Evolutionary conservation across 805 yeast species (phyloP), one percentile per base, ranked within the genome.

Genomic region (Candida xyloterini): DNA sequence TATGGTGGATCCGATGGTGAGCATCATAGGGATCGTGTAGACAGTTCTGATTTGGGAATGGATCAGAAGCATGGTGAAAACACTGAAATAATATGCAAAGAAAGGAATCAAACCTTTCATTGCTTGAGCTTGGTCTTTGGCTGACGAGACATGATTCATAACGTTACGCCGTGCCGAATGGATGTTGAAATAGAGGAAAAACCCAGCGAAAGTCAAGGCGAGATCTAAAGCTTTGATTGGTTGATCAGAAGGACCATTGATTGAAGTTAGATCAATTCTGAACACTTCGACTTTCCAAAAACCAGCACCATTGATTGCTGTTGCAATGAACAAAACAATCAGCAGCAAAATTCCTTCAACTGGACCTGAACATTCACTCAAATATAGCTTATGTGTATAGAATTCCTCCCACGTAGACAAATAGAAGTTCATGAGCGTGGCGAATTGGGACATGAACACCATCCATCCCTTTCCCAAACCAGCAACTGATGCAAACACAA

Each of bases 361-460:
- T 0, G 98, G 98, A 0, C 98, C 98, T 10, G 95, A 84, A 53
- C 87, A 79, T 46, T 74, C 80, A 25, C 91, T 79, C 38, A 90
- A 67, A 60, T 73, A 90, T 35, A 90, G 68, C 33, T 79, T 80
- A 53, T 88, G 95, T 1, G 97, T 90, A 58, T 89, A 91, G 60
- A 78, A 90, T 59, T 89, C 96, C 64, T 90, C 98, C 97, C 97
- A 90, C 1, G 97, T 90, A 27, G 95, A 81, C 35, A 86, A 59
- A 59, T 89, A 90, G 60, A 90, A 91, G 62, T 90, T 90, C 46
- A 83, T 76, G 37, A 86, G 71, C 2, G 85, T 68, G 4, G 85
- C 88, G 59, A 84, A 81, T 51, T 85, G 89, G 3, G 88, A 66
- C 31, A 84, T 40, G 41, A 82, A 56, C 31, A 82, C 60, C 45